A percentile compares a stretch with the other conserved stretches of the same genome.
Conservation (phyloP, 2,329 filamentous ascomycete species). For the Microcera coccophila region DNA sequence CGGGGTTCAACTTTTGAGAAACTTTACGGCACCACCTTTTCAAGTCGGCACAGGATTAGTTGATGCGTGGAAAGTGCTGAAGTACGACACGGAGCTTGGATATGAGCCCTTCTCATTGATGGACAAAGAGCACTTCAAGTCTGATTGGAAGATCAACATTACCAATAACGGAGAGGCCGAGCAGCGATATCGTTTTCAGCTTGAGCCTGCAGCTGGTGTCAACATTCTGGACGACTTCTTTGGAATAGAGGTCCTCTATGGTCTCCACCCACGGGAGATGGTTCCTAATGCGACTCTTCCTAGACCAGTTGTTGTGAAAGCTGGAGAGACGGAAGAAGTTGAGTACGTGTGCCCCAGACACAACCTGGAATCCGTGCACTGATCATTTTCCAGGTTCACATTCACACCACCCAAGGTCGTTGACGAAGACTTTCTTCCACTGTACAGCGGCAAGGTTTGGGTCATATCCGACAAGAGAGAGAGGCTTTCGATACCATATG, state of each 20-base stretch:
- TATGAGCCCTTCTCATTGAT: constrained; percentile 46
- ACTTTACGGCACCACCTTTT: constrained; percentile 31
- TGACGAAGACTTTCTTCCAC: constrained; percentile 35
- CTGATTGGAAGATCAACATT: constrained; percentile 35
- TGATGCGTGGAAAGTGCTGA: constrained; percentile 43
- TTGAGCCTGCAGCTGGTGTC: constrained; percentile 40
- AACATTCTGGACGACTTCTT: constrained; percentile 30
- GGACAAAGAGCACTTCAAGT: constrained; percentile 43
- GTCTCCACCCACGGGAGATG: constrained; percentile 26
- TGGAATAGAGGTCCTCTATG: constrained; percentile 27
- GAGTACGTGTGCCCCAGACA: constrained; percentile 17
- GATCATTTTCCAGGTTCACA: constrained; percentile 19
- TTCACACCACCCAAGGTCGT: constrained; percentile 31
- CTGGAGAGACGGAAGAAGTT: constrained; percentile 28
- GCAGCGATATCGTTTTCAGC: constrained; percentile 38
- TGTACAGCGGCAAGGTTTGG: constrained; percentile 44
- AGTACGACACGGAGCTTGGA: constrained; percentile 35
- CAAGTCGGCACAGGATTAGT: constrained; percentile 47
- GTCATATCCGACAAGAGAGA: constrained; percentile 40
- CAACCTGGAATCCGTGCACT: not conserved
- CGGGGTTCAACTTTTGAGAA: constrained; percentile 17
- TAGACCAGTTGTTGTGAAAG: constrained; percentile 20
- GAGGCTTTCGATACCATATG: constrained; percentile 40
- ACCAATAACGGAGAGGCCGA: constrained; percentile 41
- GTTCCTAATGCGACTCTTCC: constrained; percentile 30